Percentiles rank a stretch among this genome's conserved stretches.
These are phyloP conservation scores for Aaosphaeria arxii DNA, from an alignment of 2,329 filamentous ascomycete species.

Conservation along the genomic window DNA sequence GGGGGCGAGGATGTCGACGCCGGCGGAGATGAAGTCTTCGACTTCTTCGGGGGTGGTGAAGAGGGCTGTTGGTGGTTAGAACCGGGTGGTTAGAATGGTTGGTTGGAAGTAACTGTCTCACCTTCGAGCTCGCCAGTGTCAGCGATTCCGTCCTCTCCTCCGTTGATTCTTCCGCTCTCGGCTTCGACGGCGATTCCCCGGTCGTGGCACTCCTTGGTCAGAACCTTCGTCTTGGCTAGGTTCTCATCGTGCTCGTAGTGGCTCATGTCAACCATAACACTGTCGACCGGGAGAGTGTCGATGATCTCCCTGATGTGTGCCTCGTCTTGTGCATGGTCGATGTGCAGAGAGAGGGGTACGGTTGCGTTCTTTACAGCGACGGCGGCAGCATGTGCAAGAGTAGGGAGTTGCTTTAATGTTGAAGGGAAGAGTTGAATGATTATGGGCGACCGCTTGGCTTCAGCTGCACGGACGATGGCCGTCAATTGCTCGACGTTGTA, in stretches of 20 bases:
- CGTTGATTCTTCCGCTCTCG: slow-evolving; percentile 67
- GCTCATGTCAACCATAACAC: slow-evolving; percentile 75
- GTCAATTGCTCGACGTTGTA: slow-evolving; percentile 37
- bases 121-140: slow-evolving; percentile 63
- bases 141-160: slow-evolving; percentile 70
- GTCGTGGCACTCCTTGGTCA: slow-evolving; percentile 61
- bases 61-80: slow-evolving; percentile 28
- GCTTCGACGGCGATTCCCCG: slow-evolving; percentile 66
- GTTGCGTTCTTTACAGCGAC: slow-evolving; percentile 39
- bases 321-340: slow-evolving; percentile 47
- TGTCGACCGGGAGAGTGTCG: slow-evolving; percentile 59
- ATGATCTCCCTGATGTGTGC: slow-evolving; percentile 42
- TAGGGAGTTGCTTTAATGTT: slow-evolving; percentile 63
- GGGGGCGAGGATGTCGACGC: slow-evolving; percentile 70
- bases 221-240: slow-evolving; percentile 57
- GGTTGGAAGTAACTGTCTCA: neutral
- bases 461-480: slow-evolving; percentile 31
- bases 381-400: slow-evolving; percentile 43
- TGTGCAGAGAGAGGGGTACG: slow-evolving; percentile 45
- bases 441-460: slow-evolving; percentile 30
- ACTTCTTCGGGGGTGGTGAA: slow-evolving; percentile 67
- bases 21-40: slow-evolving; percentile 65
- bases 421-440: slow-evolving; percentile 51
- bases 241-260: slow-evolving; percentile 73
- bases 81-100: neutral